Conservation (phyloP, 2,329 filamentous ascomycete species). For the Immersiporthe knoxdaviesiana region DNA sequence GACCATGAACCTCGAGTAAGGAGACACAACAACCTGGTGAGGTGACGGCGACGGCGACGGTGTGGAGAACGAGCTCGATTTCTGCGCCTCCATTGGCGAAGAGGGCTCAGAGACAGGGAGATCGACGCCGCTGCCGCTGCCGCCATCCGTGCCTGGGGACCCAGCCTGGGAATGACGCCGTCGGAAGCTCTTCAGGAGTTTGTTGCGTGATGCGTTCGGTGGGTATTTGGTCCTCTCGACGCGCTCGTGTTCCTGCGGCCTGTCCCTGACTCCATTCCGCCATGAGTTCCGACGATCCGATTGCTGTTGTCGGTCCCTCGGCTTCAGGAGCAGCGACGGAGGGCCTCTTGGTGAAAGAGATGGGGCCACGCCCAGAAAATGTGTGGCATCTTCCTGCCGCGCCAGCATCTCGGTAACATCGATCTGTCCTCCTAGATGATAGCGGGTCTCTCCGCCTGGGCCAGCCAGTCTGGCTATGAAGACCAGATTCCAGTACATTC, state of each 20-base stretch:
- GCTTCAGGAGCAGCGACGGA: background rate
- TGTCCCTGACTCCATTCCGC: conserved; percentile 1
- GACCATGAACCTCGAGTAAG: conserved; percentile 23
- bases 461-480: conserved; percentile 18
- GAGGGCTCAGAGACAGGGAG: conserved; percentile 14
- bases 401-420: conserved; percentile 24
- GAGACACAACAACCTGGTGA: conserved; percentile 17
- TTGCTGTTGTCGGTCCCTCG: background rate
- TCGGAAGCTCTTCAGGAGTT: conserved; percentile 19
- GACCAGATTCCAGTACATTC: conserved; percentile 22
- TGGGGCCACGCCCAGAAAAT: conserved; percentile 8
- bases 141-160: conserved; percentile 10
- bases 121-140: background rate
- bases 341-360: background rate
- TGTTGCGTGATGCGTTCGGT: conserved; percentile 21
- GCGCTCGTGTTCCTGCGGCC: background rate
- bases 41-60: background rate
- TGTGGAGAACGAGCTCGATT: background rate
- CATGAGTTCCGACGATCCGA: conserved; percentile 11
- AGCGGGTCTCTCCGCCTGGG: conserved; percentile 4
- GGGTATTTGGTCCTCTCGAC: conserved; percentile 18
- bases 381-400: conserved; percentile 12
- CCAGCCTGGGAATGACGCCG: conserved; percentile 5
- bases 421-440: conserved; percentile 21
- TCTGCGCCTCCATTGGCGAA: conserved; percentile 8